Evolutionary conservation across 495 filamentous ascomycete genomes (phyloP), one percentile per base, ranked within the genome.

Genomic region (Lasiosphaeris hirsuta): DNA sequence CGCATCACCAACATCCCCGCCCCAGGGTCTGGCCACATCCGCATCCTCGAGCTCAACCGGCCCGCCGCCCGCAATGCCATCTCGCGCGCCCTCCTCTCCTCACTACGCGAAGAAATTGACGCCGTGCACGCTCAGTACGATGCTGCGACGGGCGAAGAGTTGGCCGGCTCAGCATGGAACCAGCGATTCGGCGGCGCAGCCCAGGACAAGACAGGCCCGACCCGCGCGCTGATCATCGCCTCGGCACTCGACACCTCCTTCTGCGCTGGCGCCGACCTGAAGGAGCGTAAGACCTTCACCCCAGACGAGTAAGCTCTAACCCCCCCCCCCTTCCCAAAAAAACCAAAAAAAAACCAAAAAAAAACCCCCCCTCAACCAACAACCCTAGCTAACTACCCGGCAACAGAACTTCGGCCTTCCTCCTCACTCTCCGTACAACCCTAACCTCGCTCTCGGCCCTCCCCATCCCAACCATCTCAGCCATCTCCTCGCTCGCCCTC

Each of bases 261-360:
- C 73, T 97, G 93, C 73, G 91, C 95, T 0, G 94, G 94, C 34
- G 94, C 94, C 1, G 93, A 98, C 62, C 70, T 98, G 56, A 97
- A 96, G 67, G 94, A 97, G 76, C 78, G 93, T 17, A 81, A 80
- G 35, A 78, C 75, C 0, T 90, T 97, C 70, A 87, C 81, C 3
- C 76, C 71, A 52, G 83, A 88, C 51, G 86, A 96, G 85, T 79
- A 44, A 52, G 75, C 62, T n/a, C n/a, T n/a, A n/a, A n/a, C 35
- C 4, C 54, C 7, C 41, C 23, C 17, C 52, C 19, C 14, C 13
- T 35, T 11, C 19, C 7, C 33, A 0, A 14, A 3, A 44, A 14
- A 9, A 14, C 3, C 13, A 8, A 40, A n/a, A 40, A 40, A 3
- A 40, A 46, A 52, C 2, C 1, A 19, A 33, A 23, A 34, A 33